Base-by-base conservation (phyloP, 306 rosid species). In the Senna siamea region DNA sequence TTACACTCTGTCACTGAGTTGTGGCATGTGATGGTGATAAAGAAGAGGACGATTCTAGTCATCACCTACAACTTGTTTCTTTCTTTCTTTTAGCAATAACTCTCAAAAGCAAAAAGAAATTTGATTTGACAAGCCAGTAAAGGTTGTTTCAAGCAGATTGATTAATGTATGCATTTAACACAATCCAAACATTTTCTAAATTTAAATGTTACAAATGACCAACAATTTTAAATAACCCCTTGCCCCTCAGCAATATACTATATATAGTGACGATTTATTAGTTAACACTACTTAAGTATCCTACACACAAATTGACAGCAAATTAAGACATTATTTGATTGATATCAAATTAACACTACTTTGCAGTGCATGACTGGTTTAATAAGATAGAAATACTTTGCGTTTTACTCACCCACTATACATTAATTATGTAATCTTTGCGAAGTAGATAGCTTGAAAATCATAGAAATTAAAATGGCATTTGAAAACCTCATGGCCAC, bases 121-220 rank as follows among this genome's bases (percentile, higher is more conserved):
- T 51, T 72, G 80, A 80, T 56, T 56, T 64, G 74, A 80, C 81
- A 76, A 0, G 4, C 60, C 70, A 54, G 69, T 47, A 70, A 67
- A 53, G 76, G 71, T 60, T 77, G 70, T 58, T 51, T 51, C 56
- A 7, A 51, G 4, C 4, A 6, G 0, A 7, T 6, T 44, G 13
- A 4, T 3, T 13, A 13, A 0, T 44, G 6, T 52, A 43, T 34
- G 65, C 15, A 35, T n/a, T 52, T 38, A 15, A n/a, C 56, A n/a
- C 65, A 32, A 18, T 15, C 41, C 18, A 18, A 41, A 19, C 22
- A 11, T 38, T 20, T 37, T 8, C 37, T n/a, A n/a, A 20, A 48
- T 48, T 5, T 48, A 15, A 4, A 15, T 22, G n/a, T 20, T 54
- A 22, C 34, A 18, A 18, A 52, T 52, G 4, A 20, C 11, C 11